Conservation (phyloP, 805 yeast genomes). For the Metschnikowia cubensis region DNA sequence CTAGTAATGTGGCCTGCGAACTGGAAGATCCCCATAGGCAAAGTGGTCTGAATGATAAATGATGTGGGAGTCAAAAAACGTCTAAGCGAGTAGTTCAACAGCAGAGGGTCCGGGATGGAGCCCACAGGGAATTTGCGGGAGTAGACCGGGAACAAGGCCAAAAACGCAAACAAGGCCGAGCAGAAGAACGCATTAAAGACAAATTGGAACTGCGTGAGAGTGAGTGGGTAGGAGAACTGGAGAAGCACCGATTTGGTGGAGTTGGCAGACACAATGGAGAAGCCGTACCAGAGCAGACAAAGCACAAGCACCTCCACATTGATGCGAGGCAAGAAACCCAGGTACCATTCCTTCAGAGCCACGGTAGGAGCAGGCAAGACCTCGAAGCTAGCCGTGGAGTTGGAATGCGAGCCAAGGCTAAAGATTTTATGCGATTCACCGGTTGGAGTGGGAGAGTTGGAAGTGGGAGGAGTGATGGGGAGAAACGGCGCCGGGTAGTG, state of each 20-base stretch:
- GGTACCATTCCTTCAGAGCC: slow-evolving; percentile 1
- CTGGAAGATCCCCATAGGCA: slow-evolving; percentile 95
- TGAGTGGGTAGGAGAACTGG: slow-evolving; percentile 74
- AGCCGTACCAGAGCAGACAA: slow-evolving; percentile 76
- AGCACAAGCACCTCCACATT: slow-evolving; percentile 25
- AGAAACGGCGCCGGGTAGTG: slow-evolving; percentile 19
- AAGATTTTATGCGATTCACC: slow-evolving; percentile 19
- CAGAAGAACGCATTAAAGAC: slow-evolving; percentile 65
- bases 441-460: slow-evolving; percentile 30
- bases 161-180: slow-evolving; percentile 35
- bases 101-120: slow-evolving; percentile 19
- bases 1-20: slow-evolving; percentile 87
- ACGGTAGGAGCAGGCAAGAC: not conserved
- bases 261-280: slow-evolving; percentile 78
- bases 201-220: slow-evolving; percentile 86
- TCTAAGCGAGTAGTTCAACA: slow-evolving; percentile 21
- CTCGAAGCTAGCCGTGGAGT: slow-evolving; percentile 13
- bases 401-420: slow-evolving; percentile 11
- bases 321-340: slow-evolving; percentile 10
- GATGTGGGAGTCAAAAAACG: slow-evolving; percentile 53
- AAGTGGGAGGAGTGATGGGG: slow-evolving; percentile 32
- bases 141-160: slow-evolving; percentile 26
- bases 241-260: slow-evolving; percentile 73
- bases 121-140: slow-evolving; percentile 19
- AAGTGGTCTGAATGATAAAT: slow-evolving; percentile 57